Evolutionary conservation across 2,329 filamentous ascomycete genomes (phyloP).

Genomic region (Hypoxylon sp.): DNA sequence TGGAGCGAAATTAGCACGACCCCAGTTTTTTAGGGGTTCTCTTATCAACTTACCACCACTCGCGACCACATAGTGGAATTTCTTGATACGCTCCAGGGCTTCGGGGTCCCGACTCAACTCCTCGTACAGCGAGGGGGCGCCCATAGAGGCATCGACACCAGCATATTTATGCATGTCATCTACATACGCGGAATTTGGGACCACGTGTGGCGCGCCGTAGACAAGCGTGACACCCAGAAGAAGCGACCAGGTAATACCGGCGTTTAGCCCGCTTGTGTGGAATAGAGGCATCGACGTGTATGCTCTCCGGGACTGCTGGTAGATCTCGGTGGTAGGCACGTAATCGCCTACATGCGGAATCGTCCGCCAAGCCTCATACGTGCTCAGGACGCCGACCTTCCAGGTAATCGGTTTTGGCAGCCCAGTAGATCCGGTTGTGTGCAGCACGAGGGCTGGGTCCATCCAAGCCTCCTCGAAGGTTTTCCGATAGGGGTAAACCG

Average conservation of each 20-base stretch:
- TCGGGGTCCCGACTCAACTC: slow-evolving; percentile 32
- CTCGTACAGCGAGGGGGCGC: slow-evolving; percentile 34
- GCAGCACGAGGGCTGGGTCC: slow-evolving; percentile 15
- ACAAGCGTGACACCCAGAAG: slow-evolving; percentile 37
- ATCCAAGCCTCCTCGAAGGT: slow-evolving; percentile 9
- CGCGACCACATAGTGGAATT: slow-evolving; percentile 31
- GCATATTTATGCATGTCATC: slow-evolving; percentile 39
- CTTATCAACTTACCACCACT: slow-evolving; percentile 24
- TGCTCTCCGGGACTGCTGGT: slow-evolving; percentile 28
- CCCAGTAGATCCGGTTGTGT: slow-evolving; percentile 20
- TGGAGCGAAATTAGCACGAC: slow-evolving; percentile 1
- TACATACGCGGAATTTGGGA: slow-evolving; percentile 35
- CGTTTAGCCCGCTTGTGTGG: slow-evolving; percentile 37
- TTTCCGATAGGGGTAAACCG: slow-evolving; percentile 11
- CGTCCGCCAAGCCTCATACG: slow-evolving; percentile 36
- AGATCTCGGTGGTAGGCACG: slow-evolving; percentile 19
- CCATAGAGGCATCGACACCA: slow-evolving; percentile 36
- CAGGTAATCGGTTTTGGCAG: slow-evolving; percentile 25
- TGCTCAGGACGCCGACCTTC: slow-evolving; percentile 32
- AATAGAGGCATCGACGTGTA: slow-evolving; percentile 36
- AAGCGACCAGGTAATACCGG: slow-evolving; percentile 26
- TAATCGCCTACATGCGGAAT: slow-evolving; percentile 21
- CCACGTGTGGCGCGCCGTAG: slow-evolving; percentile 32
- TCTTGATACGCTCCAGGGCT: slow-evolving; percentile 33
- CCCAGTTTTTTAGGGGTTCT: neutral